Conservation (phyloP, 176 grass and related monocot genomes). For the Poa pratensis region DNA sequence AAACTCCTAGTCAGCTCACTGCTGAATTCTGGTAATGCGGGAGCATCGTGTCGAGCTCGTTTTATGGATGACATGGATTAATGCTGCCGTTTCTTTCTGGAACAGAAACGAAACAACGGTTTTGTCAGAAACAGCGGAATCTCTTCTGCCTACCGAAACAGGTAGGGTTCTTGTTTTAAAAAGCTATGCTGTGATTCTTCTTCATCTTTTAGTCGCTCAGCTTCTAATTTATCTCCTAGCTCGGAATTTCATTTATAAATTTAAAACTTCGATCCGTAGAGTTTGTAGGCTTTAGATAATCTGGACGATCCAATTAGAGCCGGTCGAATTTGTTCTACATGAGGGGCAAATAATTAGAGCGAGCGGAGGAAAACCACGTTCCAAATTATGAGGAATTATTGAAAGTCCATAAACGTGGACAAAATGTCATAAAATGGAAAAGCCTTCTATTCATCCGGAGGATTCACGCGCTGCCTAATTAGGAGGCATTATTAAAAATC, state of each 20-base stretch:
- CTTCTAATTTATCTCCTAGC: background rate
- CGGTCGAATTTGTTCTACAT: no score
- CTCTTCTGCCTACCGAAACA: background rate
- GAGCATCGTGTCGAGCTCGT: background rate
- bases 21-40: background rate
- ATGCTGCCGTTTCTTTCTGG: background rate
- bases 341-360: no score
- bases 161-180: background rate
- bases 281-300: background rate
- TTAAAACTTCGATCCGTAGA: background rate
- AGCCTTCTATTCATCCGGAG: no score
- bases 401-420: no score
- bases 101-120: background rate
- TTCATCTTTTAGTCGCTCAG: background rate
- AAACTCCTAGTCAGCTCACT: slow-evolving; percentile 23
- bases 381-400: no score
- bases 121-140: background rate
- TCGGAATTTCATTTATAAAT: background rate
- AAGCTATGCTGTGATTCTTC: background rate
- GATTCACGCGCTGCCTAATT: no score
- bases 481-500: no score
- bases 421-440: no score
- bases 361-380: no score
- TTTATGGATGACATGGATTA: background rate
- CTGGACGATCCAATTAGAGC: no score